Conservation (phyloP, 139 green algal genomes). For the Ulvella scutata region DNA sequence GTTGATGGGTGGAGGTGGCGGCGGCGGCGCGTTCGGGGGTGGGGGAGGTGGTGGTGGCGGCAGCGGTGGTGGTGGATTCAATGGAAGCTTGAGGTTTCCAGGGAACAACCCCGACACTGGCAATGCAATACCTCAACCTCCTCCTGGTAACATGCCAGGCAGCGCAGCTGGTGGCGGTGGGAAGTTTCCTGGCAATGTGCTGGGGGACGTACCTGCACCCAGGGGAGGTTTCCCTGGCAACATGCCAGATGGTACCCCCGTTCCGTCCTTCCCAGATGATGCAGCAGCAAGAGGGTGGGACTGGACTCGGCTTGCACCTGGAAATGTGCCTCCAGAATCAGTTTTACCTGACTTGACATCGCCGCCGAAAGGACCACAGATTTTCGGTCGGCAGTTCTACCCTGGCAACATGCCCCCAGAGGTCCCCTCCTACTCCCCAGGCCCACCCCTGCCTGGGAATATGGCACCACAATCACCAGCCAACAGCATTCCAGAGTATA, state of each 20-base stretch:
- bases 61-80: no score
- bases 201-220: background rate
- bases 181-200: background rate
- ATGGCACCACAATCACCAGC: background rate
- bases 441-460: background rate
- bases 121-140: no score
- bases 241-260: background rate
- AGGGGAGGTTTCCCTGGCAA: background rate
- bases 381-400: background rate
- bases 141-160: no score
- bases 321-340: background rate
- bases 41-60: no score
- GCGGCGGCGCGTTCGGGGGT: no score
- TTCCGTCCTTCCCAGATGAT: background rate
- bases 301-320: background rate
- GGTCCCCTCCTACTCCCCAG: background rate
- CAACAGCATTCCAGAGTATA: background rate
- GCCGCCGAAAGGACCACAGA: no score
- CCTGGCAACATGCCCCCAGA: background rate
- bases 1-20: no score
- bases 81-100: no score
- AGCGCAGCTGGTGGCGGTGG: no score
- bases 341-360: background rate
- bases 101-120: no score
- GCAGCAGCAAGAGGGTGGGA: background rate